phyloP scores from a whole-genome alignment of 805 yeast species.

The Kregervanrija pseudodelftensis region DNA sequence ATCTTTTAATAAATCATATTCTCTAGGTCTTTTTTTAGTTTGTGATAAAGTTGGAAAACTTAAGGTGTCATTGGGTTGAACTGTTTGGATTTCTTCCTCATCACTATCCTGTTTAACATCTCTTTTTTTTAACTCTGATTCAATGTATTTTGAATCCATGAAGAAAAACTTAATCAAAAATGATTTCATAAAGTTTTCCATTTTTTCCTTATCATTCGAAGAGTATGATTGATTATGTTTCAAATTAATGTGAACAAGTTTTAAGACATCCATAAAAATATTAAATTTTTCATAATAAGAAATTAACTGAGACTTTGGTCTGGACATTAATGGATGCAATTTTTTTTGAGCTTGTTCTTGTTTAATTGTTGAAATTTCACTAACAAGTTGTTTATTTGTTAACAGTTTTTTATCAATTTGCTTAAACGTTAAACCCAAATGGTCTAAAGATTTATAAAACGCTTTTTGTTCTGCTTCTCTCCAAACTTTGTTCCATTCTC shows the following conservation, averaged over 20 bases:
- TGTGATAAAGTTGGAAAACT: slow-evolving; percentile 21
- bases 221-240: slow-evolving; percentile 69
- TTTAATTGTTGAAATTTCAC: slow-evolving; percentile 88
- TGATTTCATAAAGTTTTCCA: slow-evolving; percentile 61
- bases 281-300: slow-evolving; percentile 59
- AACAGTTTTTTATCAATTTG: slow-evolving; percentile 91
- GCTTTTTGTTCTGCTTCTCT: slow-evolving; percentile 96
- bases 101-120: slow-evolving; percentile 22
- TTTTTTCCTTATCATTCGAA: slow-evolving; percentile 68
- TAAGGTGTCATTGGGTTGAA: slow-evolving; percentile 1
- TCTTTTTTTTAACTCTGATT: slow-evolving; percentile 31
- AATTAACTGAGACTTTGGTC: slow-evolving; percentile 62
- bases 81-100: slow-evolving; percentile 17
- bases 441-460: slow-evolving; percentile 88
- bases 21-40: slow-evolving; percentile 39
- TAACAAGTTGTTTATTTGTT: slow-evolving; percentile 82
- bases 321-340: slow-evolving; percentile 78
- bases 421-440: slow-evolving; percentile 90
- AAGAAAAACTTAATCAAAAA: slow-evolving; percentile 71
- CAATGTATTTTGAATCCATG: slow-evolving; percentile 42
- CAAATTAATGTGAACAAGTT: slow-evolving; percentile 60
- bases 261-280: slow-evolving; percentile 66
- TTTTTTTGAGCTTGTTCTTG: slow-evolving; percentile 86
- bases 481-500: slow-evolving; percentile 99
- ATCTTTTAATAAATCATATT: slow-evolving; percentile 55